A percentile compares a stretch with the other conserved stretches of the same genome.
Conservation (phyloP, 345 rosid genomes). For the Corchorus capsularis region DNA sequence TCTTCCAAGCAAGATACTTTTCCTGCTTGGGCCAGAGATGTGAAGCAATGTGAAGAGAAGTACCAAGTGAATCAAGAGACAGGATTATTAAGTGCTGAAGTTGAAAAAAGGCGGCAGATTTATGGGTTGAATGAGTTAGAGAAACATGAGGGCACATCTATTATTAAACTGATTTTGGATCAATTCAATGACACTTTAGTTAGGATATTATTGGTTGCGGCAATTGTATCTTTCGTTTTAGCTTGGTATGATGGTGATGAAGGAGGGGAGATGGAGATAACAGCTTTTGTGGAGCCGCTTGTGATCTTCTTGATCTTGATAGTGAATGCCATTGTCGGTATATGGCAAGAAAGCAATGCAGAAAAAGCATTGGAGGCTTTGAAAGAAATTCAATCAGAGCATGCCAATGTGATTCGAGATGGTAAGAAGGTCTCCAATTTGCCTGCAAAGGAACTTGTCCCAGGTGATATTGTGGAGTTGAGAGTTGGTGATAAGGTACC, state of each 20-base stretch:
- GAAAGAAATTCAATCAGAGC: constrained; percentile 90
- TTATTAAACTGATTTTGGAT: constrained; percentile 65
- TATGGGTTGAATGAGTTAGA: constrained; percentile 81
- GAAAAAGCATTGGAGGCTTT: constrained; percentile 93
- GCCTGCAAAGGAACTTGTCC: constrained; percentile 86
- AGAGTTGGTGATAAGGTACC: constrained; percentile 92
- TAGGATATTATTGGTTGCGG: constrained; percentile 80
- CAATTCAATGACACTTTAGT: constrained; percentile 88
- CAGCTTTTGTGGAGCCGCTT: constrained; percentile 93
- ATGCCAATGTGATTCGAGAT: constrained; percentile 69
- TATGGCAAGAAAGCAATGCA: constrained; percentile 93
- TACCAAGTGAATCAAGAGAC: constrained; percentile 42
- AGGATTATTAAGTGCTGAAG: constrained; percentile 62
- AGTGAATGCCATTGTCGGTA: constrained; percentile 83
- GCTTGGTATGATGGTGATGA: constrained; percentile 83
- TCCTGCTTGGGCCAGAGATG: constrained; percentile 78
- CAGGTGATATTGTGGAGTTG: constrained; percentile 87
- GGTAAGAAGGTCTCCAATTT: constrained; percentile 46
- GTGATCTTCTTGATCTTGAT: constrained; percentile 89
- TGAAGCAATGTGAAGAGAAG: constrained; percentile 58
- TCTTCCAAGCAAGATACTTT: constrained; percentile 32
- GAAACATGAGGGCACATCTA: constrained; percentile 71
- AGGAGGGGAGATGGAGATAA: constrained; percentile 87
- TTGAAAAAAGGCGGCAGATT: constrained; percentile 47
- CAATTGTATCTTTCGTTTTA: constrained; percentile 70